Base-by-base conservation (phyloP, 1,284 basidiomycete species). In the Apiotrichum sp. region DNA sequence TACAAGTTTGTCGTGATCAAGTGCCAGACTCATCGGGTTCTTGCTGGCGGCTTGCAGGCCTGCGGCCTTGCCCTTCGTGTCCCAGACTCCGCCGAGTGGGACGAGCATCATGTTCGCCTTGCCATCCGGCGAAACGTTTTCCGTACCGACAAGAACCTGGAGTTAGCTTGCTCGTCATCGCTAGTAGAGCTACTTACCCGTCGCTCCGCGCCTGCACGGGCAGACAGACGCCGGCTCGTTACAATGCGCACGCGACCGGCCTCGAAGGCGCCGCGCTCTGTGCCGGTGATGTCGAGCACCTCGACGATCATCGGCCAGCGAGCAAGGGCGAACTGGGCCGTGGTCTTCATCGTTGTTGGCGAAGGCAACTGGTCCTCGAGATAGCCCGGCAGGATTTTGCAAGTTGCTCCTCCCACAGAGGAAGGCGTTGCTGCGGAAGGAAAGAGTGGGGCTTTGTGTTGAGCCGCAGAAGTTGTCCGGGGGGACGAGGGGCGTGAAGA, bases 181-280 rank as follows among this genome's bases (percentile, higher is more conserved):
- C 6, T 5, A 45, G n/a, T 22, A n/a, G n/a, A 5, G 8, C 5
- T 5, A 52, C 71, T 70, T 29, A 77, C 67, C 47, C 69, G 62
- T 38, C 75, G 65, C 44, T 78, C 70, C 1, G 74, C 71, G 1
- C 76, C 76, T 3, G 69, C 57, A 6, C 73, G 62, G 14, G 69
- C 64, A 31, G 74, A 74, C 54, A 76, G 72, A 4, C 77, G 58
- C 4, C 72, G 75, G n/a, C 69, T 68, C 4, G 70, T 69, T 5
- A 76, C 71, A 6, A 78, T 65, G 35, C 76, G 62, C 6, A 64
- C 62, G 52, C 62, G 51, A 7, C 62, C 56, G 1, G 63, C 60
- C 54, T 70, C 68, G n/a, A 67, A 58, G 0, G 65, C 63, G 10
- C 68, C 68, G 11, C 69, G 62, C 50, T 69, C 69, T 0, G 64